phyloP scores from a whole-genome alignment of 2,329 filamentous ascomycete species.

The Aspergillus melleus region DNA sequence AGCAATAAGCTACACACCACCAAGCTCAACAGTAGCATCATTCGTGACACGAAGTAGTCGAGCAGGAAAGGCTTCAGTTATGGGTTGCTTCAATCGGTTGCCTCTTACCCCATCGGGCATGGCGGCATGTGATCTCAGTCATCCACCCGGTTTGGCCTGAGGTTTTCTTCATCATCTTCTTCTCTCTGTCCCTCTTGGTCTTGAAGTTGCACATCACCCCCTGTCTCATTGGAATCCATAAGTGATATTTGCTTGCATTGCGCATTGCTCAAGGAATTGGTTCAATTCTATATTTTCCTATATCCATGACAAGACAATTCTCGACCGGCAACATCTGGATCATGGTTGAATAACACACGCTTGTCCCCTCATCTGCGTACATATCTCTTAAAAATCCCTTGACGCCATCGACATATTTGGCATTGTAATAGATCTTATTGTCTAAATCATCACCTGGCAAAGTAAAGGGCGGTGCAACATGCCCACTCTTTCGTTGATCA shows the following conservation, averaged over 20 bases:
- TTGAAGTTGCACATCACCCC: not conserved
- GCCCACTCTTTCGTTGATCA: conserved; percentile 64
- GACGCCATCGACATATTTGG: not conserved
- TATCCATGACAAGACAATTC: conserved; percentile 18
- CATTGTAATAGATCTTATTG: not conserved
- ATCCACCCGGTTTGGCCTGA: not conserved
- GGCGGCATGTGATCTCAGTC: not conserved
- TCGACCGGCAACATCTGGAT: conserved; percentile 14
- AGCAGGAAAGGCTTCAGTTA: not conserved
- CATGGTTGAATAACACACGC: conserved; percentile 43
- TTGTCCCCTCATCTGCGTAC: conserved; percentile 6
- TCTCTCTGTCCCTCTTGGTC: not conserved
- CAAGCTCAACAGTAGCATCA: not conserved
- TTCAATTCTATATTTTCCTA: not conserved
- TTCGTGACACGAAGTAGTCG: no score
- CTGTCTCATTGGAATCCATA: no score
- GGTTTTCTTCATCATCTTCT: not conserved
- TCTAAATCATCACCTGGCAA: not conserved
- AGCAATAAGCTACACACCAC: not conserved
- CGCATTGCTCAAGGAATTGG: no score
- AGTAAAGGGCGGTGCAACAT: conserved; percentile 39
- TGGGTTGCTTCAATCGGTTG: not conserved
- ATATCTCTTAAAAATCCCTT: not conserved
- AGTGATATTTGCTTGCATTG: no score
- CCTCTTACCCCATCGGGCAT: not conserved